Evolutionary conservation across 148 eudicot genomes (phyloP).

Genomic region (Rhododendron kiyosumense): DNA sequence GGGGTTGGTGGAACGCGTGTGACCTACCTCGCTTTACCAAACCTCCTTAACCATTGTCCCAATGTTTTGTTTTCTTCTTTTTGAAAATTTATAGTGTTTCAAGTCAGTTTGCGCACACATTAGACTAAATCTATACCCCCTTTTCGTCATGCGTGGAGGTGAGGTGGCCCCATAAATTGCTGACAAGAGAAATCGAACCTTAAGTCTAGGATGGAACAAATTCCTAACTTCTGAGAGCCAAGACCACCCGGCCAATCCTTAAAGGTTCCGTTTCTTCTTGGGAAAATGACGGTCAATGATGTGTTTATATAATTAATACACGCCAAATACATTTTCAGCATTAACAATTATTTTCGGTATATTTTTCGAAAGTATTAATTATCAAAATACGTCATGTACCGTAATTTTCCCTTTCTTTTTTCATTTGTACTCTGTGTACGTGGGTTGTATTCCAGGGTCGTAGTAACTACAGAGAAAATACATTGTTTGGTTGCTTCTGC

Average conservation of each 20-base stretch:
- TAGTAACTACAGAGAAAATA: neutral
- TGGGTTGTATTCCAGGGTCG: neutral
- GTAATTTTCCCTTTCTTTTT: too few species aligned
- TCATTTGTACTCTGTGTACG: too few species aligned
- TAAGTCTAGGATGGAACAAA: neutral
- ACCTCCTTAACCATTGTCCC: neutral
- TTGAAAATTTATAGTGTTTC: neutral
- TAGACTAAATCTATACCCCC: neutral
- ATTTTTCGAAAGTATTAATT: too few species aligned
- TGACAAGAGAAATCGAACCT: neutral
- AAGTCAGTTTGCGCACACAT: neutral
- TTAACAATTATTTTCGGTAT: too few species aligned
- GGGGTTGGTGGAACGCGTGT: conserved; percentile 8
- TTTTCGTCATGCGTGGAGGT: too few species aligned
- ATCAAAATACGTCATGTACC: too few species aligned
- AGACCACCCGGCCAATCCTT: neutral
- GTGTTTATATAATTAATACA: too few species aligned
- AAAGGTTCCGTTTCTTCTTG: too few species aligned
- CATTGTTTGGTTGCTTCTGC: neutral
- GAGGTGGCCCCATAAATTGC: accelerated
- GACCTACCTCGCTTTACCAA: neutral
- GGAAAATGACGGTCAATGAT: too few species aligned
- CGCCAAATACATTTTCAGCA: too few species aligned
- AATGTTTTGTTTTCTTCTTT: neutral
- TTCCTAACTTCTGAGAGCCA: neutral